Evolutionary conservation across 73 alveolate species (phyloP), one percentile per base, ranked within the genome.

Genomic region (Uronychia setigera): DNA sequence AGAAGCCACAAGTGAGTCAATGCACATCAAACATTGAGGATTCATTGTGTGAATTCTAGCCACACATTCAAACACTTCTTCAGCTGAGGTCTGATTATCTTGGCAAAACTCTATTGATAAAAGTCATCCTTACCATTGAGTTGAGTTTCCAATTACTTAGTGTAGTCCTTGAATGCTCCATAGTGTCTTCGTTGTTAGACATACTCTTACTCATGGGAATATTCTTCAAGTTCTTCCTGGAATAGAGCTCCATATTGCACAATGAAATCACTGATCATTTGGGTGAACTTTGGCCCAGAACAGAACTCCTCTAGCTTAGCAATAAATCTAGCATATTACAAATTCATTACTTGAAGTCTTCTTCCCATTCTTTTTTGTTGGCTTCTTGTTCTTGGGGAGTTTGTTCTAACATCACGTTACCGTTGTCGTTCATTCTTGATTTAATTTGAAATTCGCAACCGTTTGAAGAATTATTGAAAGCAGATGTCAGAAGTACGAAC

Each of bases 401-500:
- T 19, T 46, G 67, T 5, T 5, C 67, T 46, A 46, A 5, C 5
- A 46, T 19, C 67, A 46, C 67, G 67, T 46, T 46, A 11, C 67
- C 67, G 67, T 46, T 46, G 67, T 46, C 67, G 67, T 19, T 46
- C 67, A 46, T 46, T 46, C 67, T 46, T 46, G 67, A 46, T 46
- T 46, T 46, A 46, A 46, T 46, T 46, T 46, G 67, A 46, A 46
- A 46, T 5, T 46, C 67, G 19, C n/a, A 19, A 11, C 19, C 67
- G n/a, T 46, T 46, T 46, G 67, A 46, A 46, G 67, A 46, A 46
- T n/a, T 46, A 46, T 46, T 46, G 67, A 19, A 46, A 46, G 5
- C 19, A 46, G 67, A 46, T 11, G 67, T 11, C 19, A 19, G 19
- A 46, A 46, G 19, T 11, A 19, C 5, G 5, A 19, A 46, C 67